Percentiles rank a stretch among this genome's conserved stretches.
Conservation (phyloP, 202 grass and related monocot species). For the Hordeum pubiflorum region DNA sequence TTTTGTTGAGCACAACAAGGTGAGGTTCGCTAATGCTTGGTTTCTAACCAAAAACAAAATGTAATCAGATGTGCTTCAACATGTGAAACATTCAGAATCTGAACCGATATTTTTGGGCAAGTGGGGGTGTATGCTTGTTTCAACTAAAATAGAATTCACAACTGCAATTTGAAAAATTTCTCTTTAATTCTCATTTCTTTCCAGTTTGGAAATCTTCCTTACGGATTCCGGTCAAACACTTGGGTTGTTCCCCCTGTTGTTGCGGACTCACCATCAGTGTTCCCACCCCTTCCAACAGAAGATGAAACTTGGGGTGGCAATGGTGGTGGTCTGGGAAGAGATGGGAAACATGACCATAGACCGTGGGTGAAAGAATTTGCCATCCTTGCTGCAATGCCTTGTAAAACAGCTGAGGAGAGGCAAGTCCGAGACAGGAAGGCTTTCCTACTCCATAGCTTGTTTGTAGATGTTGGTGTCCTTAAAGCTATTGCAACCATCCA, state of each 20-base stretch:
- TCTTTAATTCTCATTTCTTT: not conserved
- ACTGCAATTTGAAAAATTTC: conserved; percentile 10
- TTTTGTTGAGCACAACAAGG: conserved; percentile 97
- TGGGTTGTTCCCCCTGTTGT: conserved; percentile 78
- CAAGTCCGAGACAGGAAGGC: conserved; percentile 83
- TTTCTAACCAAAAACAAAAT: not conserved
- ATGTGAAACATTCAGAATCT: not conserved
- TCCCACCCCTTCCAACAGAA: conserved; percentile 86
- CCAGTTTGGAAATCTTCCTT: conserved; percentile 98
- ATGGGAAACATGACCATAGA: conserved; percentile 62
- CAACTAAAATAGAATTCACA: not conserved
- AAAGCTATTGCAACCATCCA: conserved; percentile 82
- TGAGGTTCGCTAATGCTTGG: conserved; percentile 23
- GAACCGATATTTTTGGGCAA: not conserved
- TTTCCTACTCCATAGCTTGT: conserved; percentile 93
- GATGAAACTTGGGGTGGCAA: conserved; percentile 85
- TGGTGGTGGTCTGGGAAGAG: conserved; percentile 81
- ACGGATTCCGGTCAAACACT: conserved; percentile 96
- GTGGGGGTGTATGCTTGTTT: not conserved
- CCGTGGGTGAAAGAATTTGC: conserved; percentile 86
- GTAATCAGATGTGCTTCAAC: not conserved
- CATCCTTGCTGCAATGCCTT: conserved; percentile 82
- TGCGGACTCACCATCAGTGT: conserved; percentile 60
- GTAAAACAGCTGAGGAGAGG: conserved; percentile 89
- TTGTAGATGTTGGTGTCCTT: conserved; percentile 85